Percentiles rank a stretch among this genome's conserved stretches.
Conservation (phyloP, 352 stramenopile species). For the Achlya hypogyna region DNA sequence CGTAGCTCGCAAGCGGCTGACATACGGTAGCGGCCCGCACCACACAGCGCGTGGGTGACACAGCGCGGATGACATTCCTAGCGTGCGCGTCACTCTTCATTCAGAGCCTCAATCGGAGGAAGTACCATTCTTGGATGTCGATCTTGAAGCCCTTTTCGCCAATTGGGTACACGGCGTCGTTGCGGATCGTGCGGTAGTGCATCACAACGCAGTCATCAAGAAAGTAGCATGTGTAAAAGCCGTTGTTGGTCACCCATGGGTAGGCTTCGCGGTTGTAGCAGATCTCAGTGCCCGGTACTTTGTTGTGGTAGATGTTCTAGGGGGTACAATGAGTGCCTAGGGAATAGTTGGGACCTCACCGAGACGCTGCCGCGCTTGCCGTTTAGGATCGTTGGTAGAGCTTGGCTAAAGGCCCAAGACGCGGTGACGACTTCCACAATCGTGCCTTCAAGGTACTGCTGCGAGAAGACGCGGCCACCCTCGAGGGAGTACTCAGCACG, state of each 20-base stretch:
- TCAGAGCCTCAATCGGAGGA: not conserved
- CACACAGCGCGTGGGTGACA: not conserved
- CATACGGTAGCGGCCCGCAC: not conserved
- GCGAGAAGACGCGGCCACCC: not conserved
- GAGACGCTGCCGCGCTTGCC: not conserved
- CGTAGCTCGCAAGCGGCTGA: not conserved
- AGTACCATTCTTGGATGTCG: constrained; percentile 6
- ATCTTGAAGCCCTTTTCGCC: constrained; percentile 1
- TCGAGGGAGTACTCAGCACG: not conserved
- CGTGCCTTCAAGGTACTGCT: not conserved
- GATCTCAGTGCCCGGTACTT: not conserved
- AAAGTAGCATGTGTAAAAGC: not conserved
- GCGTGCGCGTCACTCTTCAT: not conserved
- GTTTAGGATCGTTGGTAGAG: constrained; percentile 2
- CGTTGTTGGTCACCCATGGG: not conserved
- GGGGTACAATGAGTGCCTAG: not conserved
- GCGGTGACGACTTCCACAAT: not conserved
- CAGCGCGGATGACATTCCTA: not conserved
- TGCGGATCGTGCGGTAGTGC: not conserved
- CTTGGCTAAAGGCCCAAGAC: not conserved
- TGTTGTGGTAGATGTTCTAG: constrained; percentile 4
- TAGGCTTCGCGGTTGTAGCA: not conserved
- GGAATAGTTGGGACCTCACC: not conserved
- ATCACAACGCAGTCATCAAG: not conserved
- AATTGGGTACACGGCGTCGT: not conserved